phyloP scores from a whole-genome alignment of 441 rosid genomes.

The Jatropha podagrica region DNA sequence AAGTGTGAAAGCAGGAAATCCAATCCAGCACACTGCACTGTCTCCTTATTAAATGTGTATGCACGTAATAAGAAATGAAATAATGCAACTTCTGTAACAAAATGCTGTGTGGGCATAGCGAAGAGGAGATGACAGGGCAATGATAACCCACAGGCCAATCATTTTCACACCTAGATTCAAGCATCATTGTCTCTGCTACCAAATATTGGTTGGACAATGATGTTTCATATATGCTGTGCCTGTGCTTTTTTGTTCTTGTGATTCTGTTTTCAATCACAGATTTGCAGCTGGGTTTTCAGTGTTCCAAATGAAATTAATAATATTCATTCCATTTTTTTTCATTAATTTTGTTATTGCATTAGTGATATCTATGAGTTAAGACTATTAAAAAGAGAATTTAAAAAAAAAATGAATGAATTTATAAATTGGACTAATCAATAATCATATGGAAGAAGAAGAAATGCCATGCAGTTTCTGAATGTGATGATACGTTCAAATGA shows the following conservation, averaged over 20 bases:
- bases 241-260: not conserved
- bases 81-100: not conserved
- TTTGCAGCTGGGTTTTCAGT: too few relatives aligned
- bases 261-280: not conserved
- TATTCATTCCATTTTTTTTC: too few relatives aligned
- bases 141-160: slow-evolving; percentile 13
- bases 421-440: too few relatives aligned
- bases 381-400: too few relatives aligned
- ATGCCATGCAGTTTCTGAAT: too few relatives aligned
- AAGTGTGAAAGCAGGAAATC: not conserved
- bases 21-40: not conserved
- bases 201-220: slow-evolving; percentile 24
- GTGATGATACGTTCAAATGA: too few relatives aligned
- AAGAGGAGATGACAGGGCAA: slow-evolving; percentile 28
- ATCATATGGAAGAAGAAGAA: too few relatives aligned
- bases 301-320: not conserved
- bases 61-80: too few relatives aligned
- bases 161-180: slow-evolving; percentile 26
- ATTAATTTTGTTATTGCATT: too few relatives aligned
- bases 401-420: too few relatives aligned
- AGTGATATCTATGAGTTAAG: too few relatives aligned
- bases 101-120: not conserved
- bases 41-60: too few relatives aligned
- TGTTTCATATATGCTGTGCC: slow-evolving; percentile 13
- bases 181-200: slow-evolving; percentile 11